A percentile compares a stretch with the other conserved stretches of the same genome.
Evolutionary conservation across 768 basidiomycete species (phyloP).

Genomic region (Boletellus ananas): DNA sequence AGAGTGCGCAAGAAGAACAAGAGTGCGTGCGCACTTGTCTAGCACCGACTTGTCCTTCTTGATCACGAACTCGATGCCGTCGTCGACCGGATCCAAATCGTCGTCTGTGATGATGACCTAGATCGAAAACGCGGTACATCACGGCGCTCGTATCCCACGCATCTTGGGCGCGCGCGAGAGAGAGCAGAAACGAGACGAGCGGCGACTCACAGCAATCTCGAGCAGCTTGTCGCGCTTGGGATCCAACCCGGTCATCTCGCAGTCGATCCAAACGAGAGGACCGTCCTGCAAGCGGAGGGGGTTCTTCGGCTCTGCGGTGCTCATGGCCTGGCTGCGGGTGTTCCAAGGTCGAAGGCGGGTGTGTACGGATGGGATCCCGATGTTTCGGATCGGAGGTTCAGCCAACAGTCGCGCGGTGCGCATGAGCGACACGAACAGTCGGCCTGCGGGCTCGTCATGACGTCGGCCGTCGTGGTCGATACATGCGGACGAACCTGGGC

Average conservation of each 20-base stretch:
- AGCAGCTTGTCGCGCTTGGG: slow-evolving; percentile 64
- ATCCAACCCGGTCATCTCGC: slow-evolving; percentile 83
- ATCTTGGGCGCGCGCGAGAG: background rate
- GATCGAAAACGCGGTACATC: background rate
- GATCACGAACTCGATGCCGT: slow-evolving; percentile 76
- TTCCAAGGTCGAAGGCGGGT: background rate
- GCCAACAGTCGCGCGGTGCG: background rate
- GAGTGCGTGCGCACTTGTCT: slow-evolving; percentile 52
- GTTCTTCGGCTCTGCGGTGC: slow-evolving; percentile 2
- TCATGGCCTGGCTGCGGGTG: background rate
- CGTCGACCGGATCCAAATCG: slow-evolving; percentile 73
- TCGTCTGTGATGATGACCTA: slow-evolving; percentile 89
- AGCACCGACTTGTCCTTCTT: slow-evolving; percentile 63
- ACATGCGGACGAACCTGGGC: background rate
- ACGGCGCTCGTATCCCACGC: background rate
- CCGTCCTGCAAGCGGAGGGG: slow-evolving; percentile 2
- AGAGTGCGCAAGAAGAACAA: background rate
- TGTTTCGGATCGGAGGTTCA: background rate
- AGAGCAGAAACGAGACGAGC: background rate
- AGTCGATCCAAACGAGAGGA: slow-evolving; percentile 65
- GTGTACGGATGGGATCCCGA: background rate
- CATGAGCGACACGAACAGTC: background rate
- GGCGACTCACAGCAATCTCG: slow-evolving; percentile 60
- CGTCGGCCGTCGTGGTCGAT: background rate
- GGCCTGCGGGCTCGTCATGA: background rate